A percentile compares a stretch with the other conserved stretches of the same genome.
These are phyloP conservation scores for Populus nigra DNA, from an alignment of 345 rosid species.

Conservation along the genomic window DNA sequence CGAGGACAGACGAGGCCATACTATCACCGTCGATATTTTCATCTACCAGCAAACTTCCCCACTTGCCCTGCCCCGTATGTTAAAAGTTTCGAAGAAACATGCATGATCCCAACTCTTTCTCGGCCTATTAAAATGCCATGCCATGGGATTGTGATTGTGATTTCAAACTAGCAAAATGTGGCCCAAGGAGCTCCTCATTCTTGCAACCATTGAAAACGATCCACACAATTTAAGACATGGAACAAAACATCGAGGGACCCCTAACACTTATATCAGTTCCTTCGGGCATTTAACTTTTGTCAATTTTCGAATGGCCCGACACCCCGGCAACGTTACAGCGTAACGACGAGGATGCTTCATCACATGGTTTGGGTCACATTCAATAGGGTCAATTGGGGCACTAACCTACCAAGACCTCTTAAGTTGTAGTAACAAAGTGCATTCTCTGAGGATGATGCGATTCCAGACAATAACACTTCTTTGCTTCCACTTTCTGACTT, in stretches of 20 bases:
- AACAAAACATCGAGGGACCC: too few relatives aligned
- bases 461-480: constrained; percentile 32
- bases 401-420: too few relatives aligned
- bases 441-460: background rate
- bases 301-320: constrained; percentile 16
- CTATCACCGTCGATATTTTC: background rate
- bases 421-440: background rate
- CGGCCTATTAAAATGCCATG: background rate
- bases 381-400: too few relatives aligned
- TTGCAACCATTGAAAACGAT: constrained; percentile 5
- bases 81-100: background rate
- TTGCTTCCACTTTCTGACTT: background rate
- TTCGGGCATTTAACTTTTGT: too few relatives aligned
- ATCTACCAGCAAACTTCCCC: background rate
- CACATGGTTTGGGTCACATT: constrained; percentile 2
- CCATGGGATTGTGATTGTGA: background rate
- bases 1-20: background rate
- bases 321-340: constrained; percentile 16
- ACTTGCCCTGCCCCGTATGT: constrained; percentile 1
- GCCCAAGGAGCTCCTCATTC: constrained; percentile 7
- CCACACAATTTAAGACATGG: constrained; percentile 17
- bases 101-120: background rate
- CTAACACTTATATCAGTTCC: too few relatives aligned
- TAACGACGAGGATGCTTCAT: constrained; percentile 7
- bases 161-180: constrained; percentile 6